Conservation (phyloP, 441 rosid species). For the Gossypium davidsonii region DNA sequence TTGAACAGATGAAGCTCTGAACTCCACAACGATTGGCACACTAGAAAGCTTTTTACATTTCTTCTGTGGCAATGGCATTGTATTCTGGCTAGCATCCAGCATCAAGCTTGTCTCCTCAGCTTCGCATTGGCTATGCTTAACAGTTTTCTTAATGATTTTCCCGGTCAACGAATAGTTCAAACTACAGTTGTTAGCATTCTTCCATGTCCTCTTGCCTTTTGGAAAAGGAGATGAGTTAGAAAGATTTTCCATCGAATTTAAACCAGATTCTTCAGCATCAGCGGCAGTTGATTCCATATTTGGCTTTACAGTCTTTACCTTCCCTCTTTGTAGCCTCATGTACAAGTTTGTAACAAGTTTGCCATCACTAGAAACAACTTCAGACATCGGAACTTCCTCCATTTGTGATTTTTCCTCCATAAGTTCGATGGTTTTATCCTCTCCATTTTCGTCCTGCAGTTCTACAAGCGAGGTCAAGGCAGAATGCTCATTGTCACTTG, state of each 20-base stretch:
- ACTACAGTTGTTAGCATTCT: conserved; percentile 17
- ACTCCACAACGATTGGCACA: conserved; percentile 18
- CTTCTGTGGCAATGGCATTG: conserved; percentile 16
- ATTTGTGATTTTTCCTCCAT: conserved; percentile 17
- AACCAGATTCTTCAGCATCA: neutral
- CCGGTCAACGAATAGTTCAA: conserved; percentile 18
- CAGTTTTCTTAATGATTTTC: conserved; percentile 23
- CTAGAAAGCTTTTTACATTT: conserved; percentile 17
- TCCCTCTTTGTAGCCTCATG: conserved; percentile 20
- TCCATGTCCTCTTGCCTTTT: conserved; percentile 25
- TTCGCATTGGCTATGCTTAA: conserved; percentile 12
- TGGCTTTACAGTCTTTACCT: conserved; percentile 19
- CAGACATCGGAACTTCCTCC: conserved; percentile 19
- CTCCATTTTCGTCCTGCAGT: conserved; percentile 29
- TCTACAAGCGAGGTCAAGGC: conserved; percentile 31
- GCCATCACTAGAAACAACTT: conserved; percentile 18
- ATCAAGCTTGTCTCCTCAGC: conserved; percentile 17
- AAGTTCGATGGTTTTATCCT: conserved; percentile 17
- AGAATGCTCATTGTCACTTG: conserved; percentile 29
- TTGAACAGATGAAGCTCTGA: conserved; percentile 20
- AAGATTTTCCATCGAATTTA: neutral
- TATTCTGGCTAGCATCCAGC: conserved; percentile 10
- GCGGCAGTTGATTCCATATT: conserved; percentile 14
- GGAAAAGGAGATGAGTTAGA: conserved; percentile 21
- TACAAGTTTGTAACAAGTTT: conserved; percentile 20